Base-by-base conservation (phyloP, 352 stramenopile species). In the Elongisporangium senticosum region DNA sequence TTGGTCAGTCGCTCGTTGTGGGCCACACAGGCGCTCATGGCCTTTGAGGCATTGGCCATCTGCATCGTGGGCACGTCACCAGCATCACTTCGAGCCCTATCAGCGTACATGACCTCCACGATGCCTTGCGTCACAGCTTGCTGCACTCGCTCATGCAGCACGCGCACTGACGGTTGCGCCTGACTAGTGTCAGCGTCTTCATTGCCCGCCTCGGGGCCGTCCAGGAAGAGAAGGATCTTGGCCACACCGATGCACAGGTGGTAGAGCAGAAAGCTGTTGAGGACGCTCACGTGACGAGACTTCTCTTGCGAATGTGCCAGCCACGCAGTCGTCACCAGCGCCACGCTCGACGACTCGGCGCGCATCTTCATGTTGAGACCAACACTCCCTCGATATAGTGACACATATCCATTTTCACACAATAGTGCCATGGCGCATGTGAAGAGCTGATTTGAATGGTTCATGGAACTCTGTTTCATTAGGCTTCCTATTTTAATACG, bases 321-420 rank as follows among this genome's bases (percentile, higher is more conserved):
- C 71, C 71, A 79, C 51, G 53, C 71, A 11, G 71, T 79, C 53
- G 71, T 77, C 62, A 77, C 68, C 57, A 79, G 58, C 39, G 65
- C 68, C 15, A 79, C 50, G 48, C 53, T 47, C 23, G 63, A 68
- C 15, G 61, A 21, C 23, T 47, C 49, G 21, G 37, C 21, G 7
- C 50, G 50, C 8, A 10, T 19, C 24, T 43, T 55, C 15, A 58
- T 58, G 7, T 1, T 33, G 20, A 23, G 3, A 39, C 1, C 17
- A 1, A n/a, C 20, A 37, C 26, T 17, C 8, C 22, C 14, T 53
- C 20, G 20, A 17, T n/a, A 53, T 23, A 53, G 49, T 37, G 15
- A n/a, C 49, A 3, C 37, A 10, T 53, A 26, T 26, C 26, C n/a
- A 53, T 53, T 43, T n/a, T 17, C 13, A 43, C 11, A 0, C 33